Percentiles rank a stretch among this genome's conserved stretches.
Evolutionary conservation across 2,329 filamentous ascomycete genomes (phyloP).

Genomic region (Pseudocercospora vitis): DNA sequence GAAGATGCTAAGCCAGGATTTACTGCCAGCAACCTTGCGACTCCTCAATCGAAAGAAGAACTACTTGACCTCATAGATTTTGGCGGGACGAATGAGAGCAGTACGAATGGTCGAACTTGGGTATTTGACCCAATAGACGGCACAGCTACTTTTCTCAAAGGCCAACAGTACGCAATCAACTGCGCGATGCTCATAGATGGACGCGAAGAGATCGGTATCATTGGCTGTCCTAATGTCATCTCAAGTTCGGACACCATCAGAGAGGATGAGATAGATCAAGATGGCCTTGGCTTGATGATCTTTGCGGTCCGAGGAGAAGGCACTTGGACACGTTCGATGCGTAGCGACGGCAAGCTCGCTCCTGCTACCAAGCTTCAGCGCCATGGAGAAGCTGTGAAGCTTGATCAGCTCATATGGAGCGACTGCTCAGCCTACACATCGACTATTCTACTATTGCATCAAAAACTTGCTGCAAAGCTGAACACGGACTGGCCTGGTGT

Average conservation of each 20-base stretch:
- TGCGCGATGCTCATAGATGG: slow-evolving; percentile 60
- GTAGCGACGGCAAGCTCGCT: slow-evolving; percentile 18
- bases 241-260: slow-evolving; percentile 46
- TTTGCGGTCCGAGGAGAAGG: slow-evolving; percentile 52
- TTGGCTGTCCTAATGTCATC: slow-evolving; percentile 63
- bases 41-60: slow-evolving; percentile 51
- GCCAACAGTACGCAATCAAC: slow-evolving; percentile 64
- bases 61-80: slow-evolving; percentile 64
- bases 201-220: slow-evolving; percentile 57
- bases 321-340: slow-evolving; percentile 37
- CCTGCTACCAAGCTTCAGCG: slow-evolving; percentile 21
- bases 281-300: slow-evolving; percentile 50
- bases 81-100: slow-evolving; percentile 49
- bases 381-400: slow-evolving; percentile 25
- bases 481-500: slow-evolving; percentile 50
- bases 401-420: slow-evolving; percentile 46
- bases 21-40: slow-evolving; percentile 35
- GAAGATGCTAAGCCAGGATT: slow-evolving; percentile 32
- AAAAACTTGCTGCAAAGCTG: slow-evolving; percentile 40
- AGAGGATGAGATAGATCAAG: slow-evolving; percentile 48
- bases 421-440: slow-evolving; percentile 46
- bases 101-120: slow-evolving; percentile 53
- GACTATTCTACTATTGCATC: slow-evolving; percentile 42
- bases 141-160: slow-evolving; percentile 61
- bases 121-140: slow-evolving; percentile 66